Evolutionary conservation across 805 yeast genomes (phyloP).

Genomic region (Hanseniaspora jakobsenii): DNA sequence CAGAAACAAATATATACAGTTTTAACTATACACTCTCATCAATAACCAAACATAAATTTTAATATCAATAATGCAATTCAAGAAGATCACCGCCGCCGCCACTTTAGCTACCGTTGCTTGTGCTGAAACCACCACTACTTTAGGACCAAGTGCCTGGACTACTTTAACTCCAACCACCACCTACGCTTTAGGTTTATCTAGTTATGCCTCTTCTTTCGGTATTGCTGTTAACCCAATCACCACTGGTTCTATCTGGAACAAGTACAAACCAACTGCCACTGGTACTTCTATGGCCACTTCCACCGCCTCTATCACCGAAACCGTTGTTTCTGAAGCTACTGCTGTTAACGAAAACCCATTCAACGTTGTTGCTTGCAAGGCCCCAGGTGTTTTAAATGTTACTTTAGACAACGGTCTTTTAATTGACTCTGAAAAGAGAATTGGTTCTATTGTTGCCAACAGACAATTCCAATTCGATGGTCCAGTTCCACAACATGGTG

Average conservation of each 20-base stretch:
- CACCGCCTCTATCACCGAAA: slow-evolving; percentile 20
- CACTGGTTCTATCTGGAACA: slow-evolving; percentile 20
- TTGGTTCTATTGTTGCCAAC: slow-evolving; percentile 71
- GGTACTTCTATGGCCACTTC: slow-evolving; percentile 20
- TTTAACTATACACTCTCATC: neutral
- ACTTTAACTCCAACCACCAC: slow-evolving; percentile 34
- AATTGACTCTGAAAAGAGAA: slow-evolving; percentile 50
- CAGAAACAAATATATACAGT: neutral
- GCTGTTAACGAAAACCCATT: slow-evolving; percentile 25
- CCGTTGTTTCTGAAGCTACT: slow-evolving; percentile 18
- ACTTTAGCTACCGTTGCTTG: slow-evolving; percentile 26
- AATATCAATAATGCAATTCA: slow-evolving; percentile 29
- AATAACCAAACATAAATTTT: neutral
- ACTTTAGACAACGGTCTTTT: slow-evolving; percentile 40
- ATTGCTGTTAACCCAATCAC: slow-evolving; percentile 33
- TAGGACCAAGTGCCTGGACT: slow-evolving; percentile 26
- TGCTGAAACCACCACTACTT: slow-evolving; percentile 15
- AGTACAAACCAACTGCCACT: slow-evolving; percentile 22
- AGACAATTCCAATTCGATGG: slow-evolving; percentile 80
- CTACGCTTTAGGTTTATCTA: slow-evolving; percentile 30
- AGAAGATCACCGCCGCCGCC: slow-evolving; percentile 28
- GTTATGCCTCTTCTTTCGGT: slow-evolving; percentile 32
- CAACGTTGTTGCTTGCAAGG: slow-evolving; percentile 34
- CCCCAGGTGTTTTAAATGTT: slow-evolving; percentile 43
- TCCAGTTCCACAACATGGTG: slow-evolving; percentile 74